Evolutionary conservation across 1,139 yeast genomes (phyloP).

Genomic region (Kodamaea sp.): DNA sequence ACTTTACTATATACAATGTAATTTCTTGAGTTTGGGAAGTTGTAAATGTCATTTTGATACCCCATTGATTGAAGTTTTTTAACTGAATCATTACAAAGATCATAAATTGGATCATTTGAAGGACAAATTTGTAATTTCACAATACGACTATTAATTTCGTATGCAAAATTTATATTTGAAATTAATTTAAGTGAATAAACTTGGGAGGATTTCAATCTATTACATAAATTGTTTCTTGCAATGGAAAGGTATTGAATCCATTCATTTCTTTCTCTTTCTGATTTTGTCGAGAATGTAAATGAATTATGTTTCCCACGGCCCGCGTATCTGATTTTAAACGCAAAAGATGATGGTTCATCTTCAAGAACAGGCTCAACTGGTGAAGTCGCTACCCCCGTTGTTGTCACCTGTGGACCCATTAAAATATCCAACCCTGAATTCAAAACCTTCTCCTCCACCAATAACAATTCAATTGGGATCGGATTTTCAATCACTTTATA

Average conservation of each 20-base stretch:
- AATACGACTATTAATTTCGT: constrained; percentile 54
- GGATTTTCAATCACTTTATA: constrained; percentile 54
- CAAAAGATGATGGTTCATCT: constrained; percentile 41
- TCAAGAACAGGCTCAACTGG: constrained; percentile 31
- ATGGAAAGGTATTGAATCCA: constrained; percentile 59
- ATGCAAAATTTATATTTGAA: constrained; percentile 62
- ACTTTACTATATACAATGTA: constrained; percentile 26
- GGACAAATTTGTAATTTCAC: constrained; percentile 57
- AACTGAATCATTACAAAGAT: constrained; percentile 33
- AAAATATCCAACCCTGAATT: constrained; percentile 16
- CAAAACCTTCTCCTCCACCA: constrained; percentile 45
- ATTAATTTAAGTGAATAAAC: constrained; percentile 55
- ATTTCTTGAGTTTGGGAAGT: constrained; percentile 20
- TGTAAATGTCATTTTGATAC: constrained; percentile 27
- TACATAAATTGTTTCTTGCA: constrained; percentile 54
- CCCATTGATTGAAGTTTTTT: constrained; percentile 22
- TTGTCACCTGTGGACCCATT: constrained; percentile 7
- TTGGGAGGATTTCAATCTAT: constrained; percentile 42
- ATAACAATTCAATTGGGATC: constrained; percentile 56
- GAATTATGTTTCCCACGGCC: constrained; percentile 42
- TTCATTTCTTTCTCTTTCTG: constrained; percentile 49
- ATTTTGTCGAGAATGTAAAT: constrained; percentile 55
- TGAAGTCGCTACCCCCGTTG: constrained; percentile 5
- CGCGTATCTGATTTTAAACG: constrained; percentile 42
- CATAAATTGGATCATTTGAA: constrained; percentile 60